Base-by-base conservation (phyloP, 257 asterid genomes). In the Ilex aquifolium region DNA sequence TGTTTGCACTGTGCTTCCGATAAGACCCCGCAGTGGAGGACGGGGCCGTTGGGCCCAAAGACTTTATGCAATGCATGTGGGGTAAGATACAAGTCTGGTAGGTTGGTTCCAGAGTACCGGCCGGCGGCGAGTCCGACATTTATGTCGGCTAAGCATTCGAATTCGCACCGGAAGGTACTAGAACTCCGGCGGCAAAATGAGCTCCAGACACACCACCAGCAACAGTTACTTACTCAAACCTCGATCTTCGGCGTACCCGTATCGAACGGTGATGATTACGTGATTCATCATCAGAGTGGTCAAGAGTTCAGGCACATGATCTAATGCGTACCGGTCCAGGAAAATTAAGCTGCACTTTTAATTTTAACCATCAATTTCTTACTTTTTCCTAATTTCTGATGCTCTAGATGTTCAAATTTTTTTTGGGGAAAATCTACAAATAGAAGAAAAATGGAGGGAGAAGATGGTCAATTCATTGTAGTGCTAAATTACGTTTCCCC, bases 51-150 rank as follows among this genome's bases (percentile, higher is more conserved):
- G 90, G 99, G 99, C 60, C 97, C 97, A 0, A 93, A 93, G 55
- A 93, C 99, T 0, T 63, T 92, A n/a, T 92, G 97, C 78, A 92
- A 92, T 59, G 99, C 99, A 5, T 93, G 99, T 57, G 99, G 99
- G 2, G 97, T 93, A 62, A 80, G 99, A 7, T 90, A 77, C 86
- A 93, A 90, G 75, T 93, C 96, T 66, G 99, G 99, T 3, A 88
- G 99, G 6, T 79, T 93, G 10, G 97, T 93, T 50, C 96, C 97
- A 31, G 99, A 93, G n/a, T 93, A 93, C 73, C 83, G 99, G 48
- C 97, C 99, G 56, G 99, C 99, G 0, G 70, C 96, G 12, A 93
- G 99, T 80, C 99, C 99, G 48, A 90, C 95, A 0, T 93, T 93
- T 13, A 53, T 87, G 0, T 82, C 96, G 9, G 70, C 91, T 0